These are phyloP conservation scores for Pseudogymnoascus sp. DNA, from an alignment of 2,329 filamentous ascomycete species.

Conservation along the genomic window DNA sequence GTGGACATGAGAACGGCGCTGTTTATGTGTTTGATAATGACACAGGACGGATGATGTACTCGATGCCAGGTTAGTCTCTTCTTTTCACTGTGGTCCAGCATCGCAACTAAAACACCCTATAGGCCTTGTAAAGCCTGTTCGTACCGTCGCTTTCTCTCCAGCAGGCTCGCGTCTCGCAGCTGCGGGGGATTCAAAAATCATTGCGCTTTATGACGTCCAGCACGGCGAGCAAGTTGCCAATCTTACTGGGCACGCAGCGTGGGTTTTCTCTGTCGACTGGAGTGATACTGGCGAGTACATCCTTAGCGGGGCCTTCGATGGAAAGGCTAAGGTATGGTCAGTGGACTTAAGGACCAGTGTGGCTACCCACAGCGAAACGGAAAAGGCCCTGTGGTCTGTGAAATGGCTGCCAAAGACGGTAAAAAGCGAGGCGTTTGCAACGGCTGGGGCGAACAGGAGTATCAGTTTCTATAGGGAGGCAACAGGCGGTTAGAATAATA, in stretches of 20 bases:
- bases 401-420: conserved; percentile 70
- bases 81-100: neutral
- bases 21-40: conserved; percentile 95
- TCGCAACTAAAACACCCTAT: neutral
- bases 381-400: conserved; percentile 74
- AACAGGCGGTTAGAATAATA: conserved; percentile 43
- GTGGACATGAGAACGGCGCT: conserved; percentile 83
- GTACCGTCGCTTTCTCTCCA: conserved; percentile 80
- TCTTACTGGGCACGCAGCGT: conserved; percentile 68
- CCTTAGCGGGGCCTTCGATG: conserved; percentile 79
- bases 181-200: conserved; percentile 78
- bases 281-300: conserved; percentile 87
- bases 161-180: conserved; percentile 77
- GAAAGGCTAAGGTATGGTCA: conserved; percentile 94
- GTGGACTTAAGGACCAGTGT: conserved; percentile 77
- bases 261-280: conserved; percentile 90
- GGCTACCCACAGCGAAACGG: conserved; percentile 86
- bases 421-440: conserved; percentile 62
- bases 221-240: conserved; percentile 90
- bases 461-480: conserved; percentile 80
- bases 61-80: conserved; percentile 58
- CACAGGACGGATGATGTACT: conserved; percentile 75
- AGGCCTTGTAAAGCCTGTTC: conserved; percentile 81
- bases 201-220: conserved; percentile 83
- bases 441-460: conserved; percentile 65